Base-by-base conservation (phyloP, 495 filamentous ascomycete species). In the Annulohypoxylon maeteangense region DNA sequence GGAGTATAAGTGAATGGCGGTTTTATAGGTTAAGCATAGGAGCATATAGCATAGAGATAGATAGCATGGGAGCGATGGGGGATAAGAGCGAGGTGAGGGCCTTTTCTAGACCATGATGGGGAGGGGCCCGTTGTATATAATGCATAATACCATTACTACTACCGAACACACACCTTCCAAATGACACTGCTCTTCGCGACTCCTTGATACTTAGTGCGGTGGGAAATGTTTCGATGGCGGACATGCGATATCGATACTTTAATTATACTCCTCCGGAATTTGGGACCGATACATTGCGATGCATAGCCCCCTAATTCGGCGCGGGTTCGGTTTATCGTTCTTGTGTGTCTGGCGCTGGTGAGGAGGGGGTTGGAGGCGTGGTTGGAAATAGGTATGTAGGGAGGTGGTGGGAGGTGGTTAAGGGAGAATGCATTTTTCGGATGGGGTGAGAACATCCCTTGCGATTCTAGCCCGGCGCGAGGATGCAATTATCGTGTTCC, bases 401-500 rank as follows among this genome's bases (percentile, higher is more conserved):
- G 53, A 64, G 53, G 27, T 65, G 23, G 54, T 48, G 27, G 10
- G 7, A 44, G 42, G 29, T 8, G 8, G 20, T 31, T 8, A 51
- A 70, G 67, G 67, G 60, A 65, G 54, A 55, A 25, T n/a, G 23
- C 22, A 51, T 51, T n/a, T 23, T 11, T 12, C 10, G 47, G 12
- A 29, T 25, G 47, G 47, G 4, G 23, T 6, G 11, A n/a, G 23
- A 25, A 38, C 4, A 51, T 45, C 67, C 53, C 61, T 65, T 65
- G 20, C 51, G 40, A 59, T 59, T 22, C 27, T 36, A 29, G 22
- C 14, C 59, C 20, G 51, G 36, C 20, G 59, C 51, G 67, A 25
- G 48, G 20, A 22, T 36, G 53, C 47, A 70, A 70, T 70, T 65
- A 65, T 65, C 60, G 54, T 47, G 61, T 60, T 8, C 34, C 11